Percentiles rank a stretch among this genome's conserved stretches.
These are phyloP conservation scores for Rugosomyces carneus DNA, from an alignment of 1,284 basidiomycete species.

Conservation along the genomic window DNA sequence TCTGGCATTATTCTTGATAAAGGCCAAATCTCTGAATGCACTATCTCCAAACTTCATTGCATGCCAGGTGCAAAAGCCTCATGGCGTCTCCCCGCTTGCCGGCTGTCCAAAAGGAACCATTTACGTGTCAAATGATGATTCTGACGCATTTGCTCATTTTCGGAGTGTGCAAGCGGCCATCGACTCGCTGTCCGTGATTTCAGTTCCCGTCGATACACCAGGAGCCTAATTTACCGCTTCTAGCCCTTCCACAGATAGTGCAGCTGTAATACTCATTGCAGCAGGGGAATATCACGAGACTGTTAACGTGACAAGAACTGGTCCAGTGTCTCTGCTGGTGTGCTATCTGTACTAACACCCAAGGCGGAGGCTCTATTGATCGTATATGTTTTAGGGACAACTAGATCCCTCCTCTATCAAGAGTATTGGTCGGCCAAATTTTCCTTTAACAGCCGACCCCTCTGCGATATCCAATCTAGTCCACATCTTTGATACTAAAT, in stretches of 20 bases:
- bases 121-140: slow-evolving; percentile 43
- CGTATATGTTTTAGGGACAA: slow-evolving; percentile 39
- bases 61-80: slow-evolving; percentile 48
- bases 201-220: background rate
- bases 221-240: slow-evolving; percentile 2
- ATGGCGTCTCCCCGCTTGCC: slow-evolving; percentile 32
- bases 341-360: background rate
- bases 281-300: slow-evolving; percentile 58
- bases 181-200: slow-evolving; percentile 38
- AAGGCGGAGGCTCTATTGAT: background rate
- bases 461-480: slow-evolving; percentile 45
- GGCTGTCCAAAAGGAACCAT: slow-evolving; percentile 54
- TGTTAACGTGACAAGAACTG: slow-evolving; percentile 48
- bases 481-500: slow-evolving; percentile 44
- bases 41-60: slow-evolving; percentile 40
- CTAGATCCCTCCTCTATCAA: slow-evolving; percentile 28
- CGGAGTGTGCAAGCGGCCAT: slow-evolving; percentile 48
- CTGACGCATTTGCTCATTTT: slow-evolving; percentile 39
- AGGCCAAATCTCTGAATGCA: slow-evolving; percentile 13
- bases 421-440: slow-evolving; percentile 10
- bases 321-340: slow-evolving; percentile 52
- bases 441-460: slow-evolving; percentile 26
- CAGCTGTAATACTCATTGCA: slow-evolving; percentile 47
- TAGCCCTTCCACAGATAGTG: slow-evolving; percentile 34
- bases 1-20: background rate